Conservation (phyloP, 225 moss, liverwort and hornwort genomes). For the Pleurozium schreberi region DNA sequence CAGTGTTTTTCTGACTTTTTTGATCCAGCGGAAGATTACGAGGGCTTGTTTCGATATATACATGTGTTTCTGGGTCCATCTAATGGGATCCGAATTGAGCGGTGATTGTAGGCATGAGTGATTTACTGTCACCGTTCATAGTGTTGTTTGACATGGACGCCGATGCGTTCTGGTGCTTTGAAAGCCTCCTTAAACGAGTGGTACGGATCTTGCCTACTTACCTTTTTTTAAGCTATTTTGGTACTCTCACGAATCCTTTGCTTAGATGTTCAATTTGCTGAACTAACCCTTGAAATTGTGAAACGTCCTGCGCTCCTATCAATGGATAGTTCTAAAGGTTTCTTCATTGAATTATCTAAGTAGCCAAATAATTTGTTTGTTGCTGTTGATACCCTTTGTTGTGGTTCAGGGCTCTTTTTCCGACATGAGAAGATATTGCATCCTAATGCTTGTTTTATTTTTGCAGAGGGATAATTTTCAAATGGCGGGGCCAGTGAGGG, state of each 20-base stretch:
- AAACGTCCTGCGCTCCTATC: neutral
- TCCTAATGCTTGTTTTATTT: neutral
- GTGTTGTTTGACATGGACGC: conserved; percentile 83
- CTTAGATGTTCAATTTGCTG: neutral
- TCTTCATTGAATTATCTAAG: neutral
- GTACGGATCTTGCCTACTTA: conserved; percentile 10
- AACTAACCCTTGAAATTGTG: neutral
- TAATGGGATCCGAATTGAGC: neutral
- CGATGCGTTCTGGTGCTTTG: conserved; percentile 96
- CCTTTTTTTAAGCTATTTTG: neutral
- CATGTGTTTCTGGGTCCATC: neutral
- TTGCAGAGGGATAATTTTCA: conserved; percentile 83
- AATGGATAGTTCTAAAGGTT: neutral
- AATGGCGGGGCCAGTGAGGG: conserved; percentile 78
- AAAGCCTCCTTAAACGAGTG: conserved; percentile 77
- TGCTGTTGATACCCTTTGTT: neutral
- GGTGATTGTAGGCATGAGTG: conserved; percentile 74
- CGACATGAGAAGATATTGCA: neutral
- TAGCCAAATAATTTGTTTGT: neutral
- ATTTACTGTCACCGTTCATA: conserved; percentile 85
- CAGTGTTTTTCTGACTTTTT: neutral
- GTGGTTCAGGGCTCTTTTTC: neutral
- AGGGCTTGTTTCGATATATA: neutral
- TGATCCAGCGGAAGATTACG: neutral
- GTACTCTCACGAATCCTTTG: neutral